These are phyloP conservation scores for Glaciozyma martinii DNA, from an alignment of 768 basidiomycete species.

Conservation along the genomic window DNA sequence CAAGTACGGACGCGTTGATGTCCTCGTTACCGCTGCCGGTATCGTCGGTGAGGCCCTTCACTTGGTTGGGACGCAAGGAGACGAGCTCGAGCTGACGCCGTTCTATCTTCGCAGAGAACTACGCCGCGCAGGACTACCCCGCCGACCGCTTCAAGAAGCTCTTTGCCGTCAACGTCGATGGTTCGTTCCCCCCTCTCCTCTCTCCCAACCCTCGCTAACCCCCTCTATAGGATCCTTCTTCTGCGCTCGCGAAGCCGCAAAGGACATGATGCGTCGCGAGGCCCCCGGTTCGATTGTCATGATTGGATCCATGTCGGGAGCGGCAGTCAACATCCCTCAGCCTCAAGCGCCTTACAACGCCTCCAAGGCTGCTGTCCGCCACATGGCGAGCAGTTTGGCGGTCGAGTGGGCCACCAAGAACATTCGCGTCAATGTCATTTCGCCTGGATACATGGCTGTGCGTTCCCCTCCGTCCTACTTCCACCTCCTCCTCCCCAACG, in stretches of 20 bases:
- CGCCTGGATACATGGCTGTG: constrained; percentile 74
- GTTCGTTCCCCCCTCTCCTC: constrained; percentile 36
- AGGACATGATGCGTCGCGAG: constrained; percentile 69
- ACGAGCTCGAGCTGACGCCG: constrained; percentile 9
- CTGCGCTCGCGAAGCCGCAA: constrained; percentile 92
- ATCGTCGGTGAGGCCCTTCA: constrained; percentile 34
- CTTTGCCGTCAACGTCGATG: constrained; percentile 80
- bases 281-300: constrained; percentile 52
- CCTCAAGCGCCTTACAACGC: constrained; percentile 93
- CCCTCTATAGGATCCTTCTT: constrained; percentile 54
- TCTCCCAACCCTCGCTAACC: not conserved
- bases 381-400: constrained; percentile 84
- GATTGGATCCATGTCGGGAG: constrained; percentile 83
- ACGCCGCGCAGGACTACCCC: constrained; percentile 52
- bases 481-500: constrained; percentile 14
- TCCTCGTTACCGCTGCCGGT: constrained; percentile 77
- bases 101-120: constrained; percentile 28
- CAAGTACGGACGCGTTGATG: constrained; percentile 63
- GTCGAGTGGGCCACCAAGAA: constrained; percentile 96
- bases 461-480: not conserved
- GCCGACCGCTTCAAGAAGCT: constrained; percentile 71
- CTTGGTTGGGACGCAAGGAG: constrained; percentile 27
- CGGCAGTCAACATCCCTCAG: constrained; percentile 56
- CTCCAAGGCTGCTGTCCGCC: constrained; percentile 88
- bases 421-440: constrained; percentile 41